Evolutionary conservation across 2,329 filamentous ascomycete species (phyloP), one percentile per base, ranked within the genome.

Genomic region (Penicillium sp.): DNA sequence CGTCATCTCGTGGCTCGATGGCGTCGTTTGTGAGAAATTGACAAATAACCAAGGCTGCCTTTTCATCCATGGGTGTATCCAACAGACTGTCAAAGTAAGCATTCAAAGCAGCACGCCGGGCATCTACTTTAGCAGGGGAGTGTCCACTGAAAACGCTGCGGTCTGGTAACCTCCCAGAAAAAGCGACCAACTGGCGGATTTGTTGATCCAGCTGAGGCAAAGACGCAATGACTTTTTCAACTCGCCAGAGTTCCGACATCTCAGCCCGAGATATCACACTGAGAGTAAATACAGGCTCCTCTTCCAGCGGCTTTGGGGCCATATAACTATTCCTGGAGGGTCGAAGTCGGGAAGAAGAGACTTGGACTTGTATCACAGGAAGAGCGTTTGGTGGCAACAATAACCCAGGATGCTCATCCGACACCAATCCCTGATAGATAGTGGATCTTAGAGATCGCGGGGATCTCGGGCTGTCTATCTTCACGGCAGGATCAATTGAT

Each of bases 281-380:
- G 51, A 99, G 79, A 0, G 92, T 96, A 67, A 97, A 97, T 0
- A 97, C 93, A 0, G 92, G 91, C 65, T 97, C 92, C 69, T 96
- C 93, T 55, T 97, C 92, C 20, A 89, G 79, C 58, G 90, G 87
- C 49, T 86, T 93, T 11, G 92, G 79, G 2, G 87, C 89, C 67
- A 96, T 79, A 63, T 94, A 84, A 70, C 92, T 97, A 35, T 91
- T 86, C 60, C 93, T 82, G 0, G 93, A 96, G 14, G 93, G 94
- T 69, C 90, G 92, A 80, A 99, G 86, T n/a, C 94, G 87, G 22
- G 94, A 97, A 4, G 94, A 97, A 3, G 92, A 90, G 4, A 97
- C 93, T 70, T 85, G 90, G 46, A 97, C 86, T 60, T 89, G 85
- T 53, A 99, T 88, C 1, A 90, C 90, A 3, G 90, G 89, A 7